Percentiles rank a stretch among this genome's conserved stretches.
These are phyloP conservation scores for Alternaria arbusti DNA, from an alignment of 2,329 filamentous ascomycete genomes.

Conservation along the genomic window DNA sequence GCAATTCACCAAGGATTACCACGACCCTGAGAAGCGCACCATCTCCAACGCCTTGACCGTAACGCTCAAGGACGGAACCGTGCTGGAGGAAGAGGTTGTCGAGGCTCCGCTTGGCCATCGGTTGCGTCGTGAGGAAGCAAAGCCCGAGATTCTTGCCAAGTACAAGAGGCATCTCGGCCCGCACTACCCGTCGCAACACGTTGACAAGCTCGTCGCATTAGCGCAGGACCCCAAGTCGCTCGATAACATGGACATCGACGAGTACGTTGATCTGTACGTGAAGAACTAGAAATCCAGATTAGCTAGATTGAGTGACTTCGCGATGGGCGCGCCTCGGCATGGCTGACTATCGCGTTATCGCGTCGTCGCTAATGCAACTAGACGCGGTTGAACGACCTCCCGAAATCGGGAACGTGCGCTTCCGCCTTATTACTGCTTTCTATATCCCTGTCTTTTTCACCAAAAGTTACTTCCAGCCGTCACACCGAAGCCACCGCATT, in stretches of 20 bases:
- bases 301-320: conserved; percentile 30
- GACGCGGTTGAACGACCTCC: conserved; percentile 7
- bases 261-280: conserved; percentile 88
- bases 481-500: conserved; percentile 7
- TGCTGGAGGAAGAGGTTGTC: conserved; percentile 87
- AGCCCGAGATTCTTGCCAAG: conserved; percentile 95
- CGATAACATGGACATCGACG: conserved; percentile 82
- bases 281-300: conserved; percentile 52
- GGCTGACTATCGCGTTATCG: conserved; percentile 9
- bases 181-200: conserved; percentile 78
- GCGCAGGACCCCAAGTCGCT: conserved; percentile 77
- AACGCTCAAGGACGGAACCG: conserved; percentile 90
- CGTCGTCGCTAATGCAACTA: conserved; percentile 20
- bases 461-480: conserved; percentile 8
- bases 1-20: conserved; percentile 93
- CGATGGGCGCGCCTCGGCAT: conserved; percentile 10
- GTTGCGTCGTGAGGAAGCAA: conserved; percentile 90
- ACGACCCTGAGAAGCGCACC: conserved; percentile 88
- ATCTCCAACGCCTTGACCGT: conserved; percentile 98
- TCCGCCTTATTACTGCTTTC: conserved; percentile 9
- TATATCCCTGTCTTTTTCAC: conserved; percentile 15
- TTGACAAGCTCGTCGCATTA: conserved; percentile 82
- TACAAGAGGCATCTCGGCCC: conserved; percentile 89
- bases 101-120: conserved; percentile 95
- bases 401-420: neutral